phyloP scores from a whole-genome alignment of 768 basidiomycete species.

The Paxillus involutus region DNA sequence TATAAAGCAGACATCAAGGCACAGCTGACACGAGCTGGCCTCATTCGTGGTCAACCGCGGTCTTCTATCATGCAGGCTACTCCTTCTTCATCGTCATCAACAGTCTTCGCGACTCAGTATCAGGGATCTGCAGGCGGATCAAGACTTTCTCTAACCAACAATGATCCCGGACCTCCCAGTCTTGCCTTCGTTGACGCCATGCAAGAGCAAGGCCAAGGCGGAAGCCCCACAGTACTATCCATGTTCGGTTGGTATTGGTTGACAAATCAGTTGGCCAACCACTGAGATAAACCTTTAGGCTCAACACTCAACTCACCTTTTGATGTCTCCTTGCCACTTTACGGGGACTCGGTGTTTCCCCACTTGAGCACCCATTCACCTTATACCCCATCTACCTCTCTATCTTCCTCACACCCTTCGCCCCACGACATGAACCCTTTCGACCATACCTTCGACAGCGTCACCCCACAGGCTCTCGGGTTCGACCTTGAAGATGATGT shows the following conservation, averaged over 20 bases:
- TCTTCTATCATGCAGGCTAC: slow-evolving; percentile 47
- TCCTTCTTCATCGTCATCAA: slow-evolving; percentile 27
- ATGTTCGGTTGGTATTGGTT: slow-evolving; percentile 26
- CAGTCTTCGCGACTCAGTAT: slow-evolving; percentile 35
- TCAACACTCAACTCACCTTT: slow-evolving; percentile 32
- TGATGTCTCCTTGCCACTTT: slow-evolving; percentile 24
- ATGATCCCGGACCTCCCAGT: slow-evolving; percentile 18
- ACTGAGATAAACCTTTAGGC: slow-evolving; percentile 19
- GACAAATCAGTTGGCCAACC: background rate
- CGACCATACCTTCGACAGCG: slow-evolving; percentile 34
- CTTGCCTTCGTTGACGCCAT: slow-evolving; percentile 23
- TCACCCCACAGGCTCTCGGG: slow-evolving; percentile 30
- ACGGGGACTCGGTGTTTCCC: slow-evolving; percentile 26
- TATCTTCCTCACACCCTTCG: slow-evolving; percentile 35
- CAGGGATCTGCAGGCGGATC: slow-evolving; percentile 22
- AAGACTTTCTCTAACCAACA: slow-evolving; percentile 18
- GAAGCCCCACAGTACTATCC: slow-evolving; percentile 27
- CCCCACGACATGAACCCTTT: slow-evolving; percentile 34
- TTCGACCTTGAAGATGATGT: slow-evolving; percentile 18
- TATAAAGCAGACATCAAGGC: slow-evolving; percentile 87
- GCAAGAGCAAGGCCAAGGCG: slow-evolving; percentile 13
- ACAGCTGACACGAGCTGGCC: slow-evolving; percentile 71
- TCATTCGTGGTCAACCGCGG: slow-evolving; percentile 82
- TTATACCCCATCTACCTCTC: slow-evolving; percentile 33
- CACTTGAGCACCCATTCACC: slow-evolving; percentile 31